Percentiles rank a stretch among this genome's conserved stretches.
Conservation (phyloP, 495 filamentous ascomycete species). For the Hyaloscypha finlandica region DNA sequence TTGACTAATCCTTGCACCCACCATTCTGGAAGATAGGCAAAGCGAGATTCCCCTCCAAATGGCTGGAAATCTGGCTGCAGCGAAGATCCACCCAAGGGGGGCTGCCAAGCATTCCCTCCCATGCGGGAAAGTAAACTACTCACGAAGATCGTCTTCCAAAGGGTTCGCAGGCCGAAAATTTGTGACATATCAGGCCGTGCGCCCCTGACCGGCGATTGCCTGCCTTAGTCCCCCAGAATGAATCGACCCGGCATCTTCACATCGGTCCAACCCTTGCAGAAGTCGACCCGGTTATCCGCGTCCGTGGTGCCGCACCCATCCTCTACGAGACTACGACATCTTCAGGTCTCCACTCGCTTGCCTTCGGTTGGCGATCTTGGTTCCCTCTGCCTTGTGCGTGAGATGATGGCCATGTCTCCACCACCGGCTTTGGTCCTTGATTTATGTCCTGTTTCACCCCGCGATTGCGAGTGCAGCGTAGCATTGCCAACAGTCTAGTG, state of each 20-base stretch:
- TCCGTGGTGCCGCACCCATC: constrained; percentile 10
- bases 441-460: constrained; percentile 9
- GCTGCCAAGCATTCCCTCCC: neutral
- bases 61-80: neutral
- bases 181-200: constrained; percentile 16
- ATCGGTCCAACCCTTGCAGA: neutral
- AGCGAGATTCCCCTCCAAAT: neutral
- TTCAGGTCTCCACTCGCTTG: neutral
- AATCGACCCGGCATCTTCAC: neutral
- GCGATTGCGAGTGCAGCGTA: constrained; percentile 4
- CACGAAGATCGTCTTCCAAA: neutral
- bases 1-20: neutral
- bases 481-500: constrained; percentile 1
- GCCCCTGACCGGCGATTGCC: constrained; percentile 9
- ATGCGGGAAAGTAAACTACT: neutral
- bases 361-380: neutral
- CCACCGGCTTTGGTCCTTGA: neutral
- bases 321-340: neutral
- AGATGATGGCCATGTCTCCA: neutral
- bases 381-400: neutral
- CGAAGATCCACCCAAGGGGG: neutral
- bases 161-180: neutral
- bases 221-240: neutral
- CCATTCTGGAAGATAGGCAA: neutral
- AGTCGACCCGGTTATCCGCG: neutral